phyloP scores from a whole-genome alignment of 176 grass and related monocot genomes.

The Elaeis guineensis region DNA sequence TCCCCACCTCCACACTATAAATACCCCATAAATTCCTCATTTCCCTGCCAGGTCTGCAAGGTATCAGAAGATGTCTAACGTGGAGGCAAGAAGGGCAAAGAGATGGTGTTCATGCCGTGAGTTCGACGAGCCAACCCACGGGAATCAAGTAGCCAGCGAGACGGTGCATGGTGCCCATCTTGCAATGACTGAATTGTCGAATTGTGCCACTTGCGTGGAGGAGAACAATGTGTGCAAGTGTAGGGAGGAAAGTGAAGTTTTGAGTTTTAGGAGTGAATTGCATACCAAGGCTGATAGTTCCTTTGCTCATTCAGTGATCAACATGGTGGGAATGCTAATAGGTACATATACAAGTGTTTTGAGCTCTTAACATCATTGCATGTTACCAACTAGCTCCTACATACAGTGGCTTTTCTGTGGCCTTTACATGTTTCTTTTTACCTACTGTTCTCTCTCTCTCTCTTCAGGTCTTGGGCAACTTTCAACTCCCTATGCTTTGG shows the following conservation, averaged over 20 bases:
- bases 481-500: conserved; percentile 61
- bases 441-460: neutral
- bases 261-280: conserved; percentile 14
- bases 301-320: conserved; percentile 61
- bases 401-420: no score
- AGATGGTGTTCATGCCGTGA: neutral
- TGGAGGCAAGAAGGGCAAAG: neutral
- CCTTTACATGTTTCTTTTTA: neutral
- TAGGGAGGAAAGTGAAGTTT: neutral
- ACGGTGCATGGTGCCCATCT: conserved; percentile 46
- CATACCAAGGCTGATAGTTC: conserved; percentile 46
- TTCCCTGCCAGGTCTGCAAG: neutral
- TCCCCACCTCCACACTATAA: conserved; percentile 15
- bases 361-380: no score
- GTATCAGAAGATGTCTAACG: conserved; percentile 8
- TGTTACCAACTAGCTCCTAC: no score
- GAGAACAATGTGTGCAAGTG: conserved; percentile 35
- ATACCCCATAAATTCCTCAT: conserved; percentile 10
- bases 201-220: conserved; percentile 35
- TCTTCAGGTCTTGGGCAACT: conserved; percentile 61
- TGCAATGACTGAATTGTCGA: conserved; percentile 7
- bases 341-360: conserved; percentile 17
- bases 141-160: conserved; percentile 50
- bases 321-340: conserved; percentile 91
- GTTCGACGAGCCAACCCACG: conserved; percentile 9